phyloP scores from a whole-genome alignment of 2,329 filamentous ascomycete species.

The Cordyceps javanica region DNA sequence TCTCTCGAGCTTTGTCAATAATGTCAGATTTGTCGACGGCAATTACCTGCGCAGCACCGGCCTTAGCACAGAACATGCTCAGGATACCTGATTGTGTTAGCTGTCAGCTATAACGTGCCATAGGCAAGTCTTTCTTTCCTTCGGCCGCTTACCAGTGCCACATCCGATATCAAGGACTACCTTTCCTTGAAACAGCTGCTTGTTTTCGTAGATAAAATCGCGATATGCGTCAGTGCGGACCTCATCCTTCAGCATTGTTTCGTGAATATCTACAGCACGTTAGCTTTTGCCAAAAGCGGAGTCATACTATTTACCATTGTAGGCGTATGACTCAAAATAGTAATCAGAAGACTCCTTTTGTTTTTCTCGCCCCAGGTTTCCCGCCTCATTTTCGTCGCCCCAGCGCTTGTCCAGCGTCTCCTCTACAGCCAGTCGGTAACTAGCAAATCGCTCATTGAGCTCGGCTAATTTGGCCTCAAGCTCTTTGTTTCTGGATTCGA shows the following conservation, averaged over 20 bases:
- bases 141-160: conserved; percentile 48
- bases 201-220: conserved; percentile 91
- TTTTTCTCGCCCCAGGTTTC: conserved; percentile 21
- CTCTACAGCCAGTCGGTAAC: conserved; percentile 59
- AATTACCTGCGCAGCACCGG: conserved; percentile 78
- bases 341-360: conserved; percentile 32
- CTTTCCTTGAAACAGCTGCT: conserved; percentile 79
- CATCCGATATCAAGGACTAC: conserved; percentile 88
- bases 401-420: conserved; percentile 61
- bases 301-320: conserved; percentile 41
- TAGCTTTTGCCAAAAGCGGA: not conserved
- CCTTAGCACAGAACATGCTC: conserved; percentile 90
- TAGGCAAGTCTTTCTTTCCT: not conserved
- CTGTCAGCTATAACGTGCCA: not conserved
- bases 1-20: conserved; percentile 78
- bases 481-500: conserved; percentile 44
- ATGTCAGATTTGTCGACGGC: conserved; percentile 92
- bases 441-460: conserved; percentile 55
- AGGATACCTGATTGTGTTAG: conserved; percentile 57
- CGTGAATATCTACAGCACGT: conserved; percentile 70
- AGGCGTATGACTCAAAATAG: conserved; percentile 58
- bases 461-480: conserved; percentile 57
- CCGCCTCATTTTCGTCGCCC: conserved; percentile 45
- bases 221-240: conserved; percentile 87
- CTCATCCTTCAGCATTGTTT: conserved; percentile 89